Percentiles rank a stretch among this genome's conserved stretches.
Evolutionary conservation across 202 grass and related monocot genomes (phyloP).

Genomic region (Brachypodium distachyon): DNA sequence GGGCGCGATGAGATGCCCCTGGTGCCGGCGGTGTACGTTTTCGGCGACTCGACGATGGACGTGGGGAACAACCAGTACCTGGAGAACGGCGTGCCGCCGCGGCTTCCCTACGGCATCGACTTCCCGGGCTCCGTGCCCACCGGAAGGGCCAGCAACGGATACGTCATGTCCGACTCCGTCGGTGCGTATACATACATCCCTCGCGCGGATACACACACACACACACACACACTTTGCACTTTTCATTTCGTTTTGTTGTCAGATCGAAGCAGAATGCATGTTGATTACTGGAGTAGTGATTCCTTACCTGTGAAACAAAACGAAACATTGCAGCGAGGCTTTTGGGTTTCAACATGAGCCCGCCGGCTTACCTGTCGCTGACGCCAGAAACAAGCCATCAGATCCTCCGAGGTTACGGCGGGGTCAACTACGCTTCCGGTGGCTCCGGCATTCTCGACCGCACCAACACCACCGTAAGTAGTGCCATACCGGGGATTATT

Average conservation of each 20-base stretch:
- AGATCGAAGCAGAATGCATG: too few relatives aligned
- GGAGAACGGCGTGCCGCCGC: constrained; percentile 11
- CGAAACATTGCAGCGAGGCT: constrained; percentile 29
- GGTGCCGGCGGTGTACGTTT: constrained; percentile 56
- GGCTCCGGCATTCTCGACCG: constrained; percentile 64
- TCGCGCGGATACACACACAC: too few relatives aligned
- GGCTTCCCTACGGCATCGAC: constrained; percentile 46
- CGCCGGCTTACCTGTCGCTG: constrained; percentile 51
- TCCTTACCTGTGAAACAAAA: background rate
- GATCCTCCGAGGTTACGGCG: constrained; percentile 32
- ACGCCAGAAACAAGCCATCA: constrained; percentile 18
- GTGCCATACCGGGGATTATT: too few relatives aligned
- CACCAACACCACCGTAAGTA: constrained; percentile 61
- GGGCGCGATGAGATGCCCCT: constrained; percentile 11
- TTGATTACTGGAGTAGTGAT: too few relatives aligned
- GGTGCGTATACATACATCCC: too few relatives aligned
- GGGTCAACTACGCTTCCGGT: constrained; percentile 61
- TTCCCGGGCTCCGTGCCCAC: constrained; percentile 37
- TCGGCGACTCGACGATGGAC: constrained; percentile 60
- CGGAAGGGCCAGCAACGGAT: constrained; percentile 67
- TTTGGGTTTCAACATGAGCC: constrained; percentile 54
- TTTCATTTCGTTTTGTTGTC: background rate
- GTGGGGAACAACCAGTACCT: constrained; percentile 61
- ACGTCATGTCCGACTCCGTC: constrained; percentile 45
- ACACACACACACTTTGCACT: too few relatives aligned